Conservation (phyloP, 140 eudicot genomes). For the Stevia rebaudiana region DNA sequence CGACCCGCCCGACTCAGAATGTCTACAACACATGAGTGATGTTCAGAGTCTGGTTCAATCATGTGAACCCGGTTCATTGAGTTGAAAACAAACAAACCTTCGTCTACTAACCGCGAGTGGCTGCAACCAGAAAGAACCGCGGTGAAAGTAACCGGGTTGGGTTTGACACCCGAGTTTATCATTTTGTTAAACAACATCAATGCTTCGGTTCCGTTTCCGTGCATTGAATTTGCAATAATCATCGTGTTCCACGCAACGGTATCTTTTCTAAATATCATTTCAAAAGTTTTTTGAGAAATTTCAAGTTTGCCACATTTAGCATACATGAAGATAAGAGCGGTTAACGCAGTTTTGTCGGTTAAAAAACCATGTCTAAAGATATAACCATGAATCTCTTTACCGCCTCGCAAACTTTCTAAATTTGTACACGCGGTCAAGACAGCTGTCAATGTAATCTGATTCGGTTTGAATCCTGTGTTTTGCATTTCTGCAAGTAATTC, state of each 20-base stretch:
- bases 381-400: constrained; percentile 67
- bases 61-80: constrained; percentile 45
- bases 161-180: constrained; percentile 47
- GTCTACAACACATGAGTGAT: constrained; percentile 60
- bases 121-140: constrained; percentile 80
- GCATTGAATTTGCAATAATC: constrained; percentile 69
- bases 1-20: constrained; percentile 57
- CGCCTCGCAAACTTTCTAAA: constrained; percentile 57
- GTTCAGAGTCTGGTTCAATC: constrained; percentile 55
- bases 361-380: constrained; percentile 37
- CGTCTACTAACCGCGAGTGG: constrained; percentile 67
- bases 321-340: constrained; percentile 75
- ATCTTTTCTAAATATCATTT: constrained; percentile 45
- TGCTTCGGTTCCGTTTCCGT: constrained; percentile 61
- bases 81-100: constrained; percentile 45
- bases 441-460: constrained; percentile 61
- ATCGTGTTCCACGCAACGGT: constrained; percentile 72
- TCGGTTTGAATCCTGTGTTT: constrained; percentile 46
- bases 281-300: constrained; percentile 34
- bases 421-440: constrained; percentile 56
- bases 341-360: constrained; percentile 47
- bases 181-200: constrained; percentile 38
- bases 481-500: constrained; percentile 60
- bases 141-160: constrained; percentile 65
- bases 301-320: constrained; percentile 74